Conservation (phyloP, 441 rosid genomes). For the Capsella rubella region DNA sequence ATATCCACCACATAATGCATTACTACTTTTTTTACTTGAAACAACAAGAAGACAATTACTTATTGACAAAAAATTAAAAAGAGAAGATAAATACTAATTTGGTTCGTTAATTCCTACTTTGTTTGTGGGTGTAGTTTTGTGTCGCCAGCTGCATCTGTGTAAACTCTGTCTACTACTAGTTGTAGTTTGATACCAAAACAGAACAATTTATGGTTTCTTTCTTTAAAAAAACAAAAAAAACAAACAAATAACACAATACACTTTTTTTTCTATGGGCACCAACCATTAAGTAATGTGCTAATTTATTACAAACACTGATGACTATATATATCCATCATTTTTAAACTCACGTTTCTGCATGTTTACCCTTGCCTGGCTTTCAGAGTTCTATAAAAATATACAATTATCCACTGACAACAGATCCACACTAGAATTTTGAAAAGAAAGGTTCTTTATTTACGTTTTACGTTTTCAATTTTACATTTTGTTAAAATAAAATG, state of each 20-base stretch:
- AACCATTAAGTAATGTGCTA: constrained; percentile 20
- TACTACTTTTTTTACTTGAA: neutral
- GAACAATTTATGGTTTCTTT: constrained; percentile 31
- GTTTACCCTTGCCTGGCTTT: constrained; percentile 37
- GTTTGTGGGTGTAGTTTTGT: constrained; percentile 38
- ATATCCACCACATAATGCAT: constrained; percentile 3
- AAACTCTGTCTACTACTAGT: constrained; percentile 17
- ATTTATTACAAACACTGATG: neutral
- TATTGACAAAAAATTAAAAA: neutral
- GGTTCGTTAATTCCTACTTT: constrained; percentile 15
- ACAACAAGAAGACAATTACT: neutral
- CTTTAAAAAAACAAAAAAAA: neutral
- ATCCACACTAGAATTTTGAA: constrained; percentile 25
- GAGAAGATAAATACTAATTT: constrained; percentile 12
- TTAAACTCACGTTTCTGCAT: constrained; percentile 44
- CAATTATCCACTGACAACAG: constrained; percentile 38
- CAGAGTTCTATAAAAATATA: constrained; percentile 22
- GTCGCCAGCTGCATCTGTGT: constrained; percentile 40
- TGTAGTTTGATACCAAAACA: constrained; percentile 30
- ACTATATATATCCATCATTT: neutral
- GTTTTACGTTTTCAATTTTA: neutral
- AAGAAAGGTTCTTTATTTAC: neutral
- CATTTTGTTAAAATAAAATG: neutral
- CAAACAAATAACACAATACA: neutral
- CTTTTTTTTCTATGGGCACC: neutral